Evolutionary conservation across 108 stramenopile genomes (phyloP).

Genomic region (Skeletonema marinoi): DNA sequence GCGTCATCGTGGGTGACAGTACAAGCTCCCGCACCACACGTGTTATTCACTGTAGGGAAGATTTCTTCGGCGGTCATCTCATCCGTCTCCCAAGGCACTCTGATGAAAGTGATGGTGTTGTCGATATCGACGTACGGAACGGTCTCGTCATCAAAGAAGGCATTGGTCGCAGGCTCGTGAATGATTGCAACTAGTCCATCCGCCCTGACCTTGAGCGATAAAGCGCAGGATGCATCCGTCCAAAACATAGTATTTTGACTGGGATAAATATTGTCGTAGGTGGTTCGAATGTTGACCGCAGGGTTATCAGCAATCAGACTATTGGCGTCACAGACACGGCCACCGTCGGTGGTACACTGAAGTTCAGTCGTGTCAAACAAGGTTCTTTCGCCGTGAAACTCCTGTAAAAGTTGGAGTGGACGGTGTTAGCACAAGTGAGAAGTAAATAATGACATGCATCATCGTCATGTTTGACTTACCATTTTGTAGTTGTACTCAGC

Average conservation of each 20-base stretch:
- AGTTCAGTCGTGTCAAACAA: slow-evolving; percentile 13
- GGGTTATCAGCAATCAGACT: slow-evolving; percentile 22
- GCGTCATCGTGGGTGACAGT: slow-evolving; percentile 10
- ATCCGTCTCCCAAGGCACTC: slow-evolving; percentile 37
- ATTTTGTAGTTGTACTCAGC: slow-evolving; percentile 30
- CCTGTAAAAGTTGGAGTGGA: background rate
- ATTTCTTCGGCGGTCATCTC: slow-evolving; percentile 16
- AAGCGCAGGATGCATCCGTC: slow-evolving; percentile 32
- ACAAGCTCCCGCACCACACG: slow-evolving; percentile 40
- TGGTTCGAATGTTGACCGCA: slow-evolving; percentile 8
- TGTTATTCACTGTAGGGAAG: slow-evolving; percentile 39
- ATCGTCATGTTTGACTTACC: background rate
- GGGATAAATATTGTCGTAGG: slow-evolving; percentile 25
- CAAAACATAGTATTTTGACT: slow-evolving; percentile 37
- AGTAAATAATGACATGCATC: background rate
- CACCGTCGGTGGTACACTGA: slow-evolving; percentile 29
- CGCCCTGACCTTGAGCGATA: slow-evolving; percentile 27
- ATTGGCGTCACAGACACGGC: slow-evolving; percentile 32
- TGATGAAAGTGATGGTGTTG: slow-evolving; percentile 25
- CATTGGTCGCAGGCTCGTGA: slow-evolving; percentile 14
- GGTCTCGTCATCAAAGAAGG: background rate
- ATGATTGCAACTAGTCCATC: slow-evolving; percentile 48
- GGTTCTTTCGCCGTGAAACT: slow-evolving; percentile 47
- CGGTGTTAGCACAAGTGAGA: background rate
- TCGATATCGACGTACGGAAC: slow-evolving; percentile 34